Evolutionary conservation across 768 basidiomycete genomes (phyloP), one percentile per base, ranked within the genome.

Genomic region (Lactifluus echinatus): DNA sequence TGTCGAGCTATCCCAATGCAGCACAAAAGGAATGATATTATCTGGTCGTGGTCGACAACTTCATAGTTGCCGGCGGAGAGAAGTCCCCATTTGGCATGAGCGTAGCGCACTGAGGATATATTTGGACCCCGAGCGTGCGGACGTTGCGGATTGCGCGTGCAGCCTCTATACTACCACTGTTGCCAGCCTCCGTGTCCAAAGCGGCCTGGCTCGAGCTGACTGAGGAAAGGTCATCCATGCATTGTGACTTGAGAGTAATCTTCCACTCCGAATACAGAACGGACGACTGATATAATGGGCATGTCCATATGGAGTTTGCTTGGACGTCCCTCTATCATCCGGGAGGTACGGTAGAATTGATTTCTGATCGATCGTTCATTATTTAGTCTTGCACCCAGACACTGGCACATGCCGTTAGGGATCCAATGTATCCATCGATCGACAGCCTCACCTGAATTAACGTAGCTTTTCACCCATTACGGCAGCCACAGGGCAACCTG

Each of bases 401-500:
- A 24, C 29, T 40, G 34, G 46, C 28, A 51, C 12, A 34, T 26
- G 31, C 36, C 42, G 26, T 43, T 26, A 44, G 43, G 34, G 21
- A 34, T 19, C 24, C 2, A 36, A 44, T 24, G n/a, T 14, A 29
- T 39, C 21, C 23, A 33, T 23, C 40, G 19, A 52, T 31, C 24
- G 37, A 10, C 23, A 40, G 40, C 19, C 31, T 19, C 49, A 50
- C 40, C 31, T n/a, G 29, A 26, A 36, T 58, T 19, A 48, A n/a
- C n/a, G n/a, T n/a, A n/a, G n/a, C 26, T 19, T 29, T 39, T 39
- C 26, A 29, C 28, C 7, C 43, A 24, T 56, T 56, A 49, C 55
- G 55, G 46, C 47, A 56, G 12, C 40, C 10, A 31, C 4, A 10
- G 66, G 59, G 50, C 67, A 69, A 34, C 66, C 65, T 3, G 71